Evolutionary conservation across 768 basidiomycete species (phyloP).

Genomic region (Auricularia auricula-judae): DNA sequence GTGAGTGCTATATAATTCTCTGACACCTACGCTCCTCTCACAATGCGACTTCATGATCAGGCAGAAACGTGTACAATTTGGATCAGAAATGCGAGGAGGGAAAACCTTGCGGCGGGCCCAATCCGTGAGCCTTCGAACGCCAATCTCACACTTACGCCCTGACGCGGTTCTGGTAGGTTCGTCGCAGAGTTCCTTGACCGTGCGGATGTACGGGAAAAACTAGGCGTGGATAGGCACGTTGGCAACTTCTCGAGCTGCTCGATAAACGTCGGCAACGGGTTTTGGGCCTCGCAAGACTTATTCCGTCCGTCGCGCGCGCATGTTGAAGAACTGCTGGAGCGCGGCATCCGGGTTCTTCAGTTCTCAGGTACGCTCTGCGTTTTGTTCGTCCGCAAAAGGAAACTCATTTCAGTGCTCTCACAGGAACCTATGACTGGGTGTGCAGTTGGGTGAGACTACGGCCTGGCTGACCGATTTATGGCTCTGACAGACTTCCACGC

Average conservation of each 20-base stretch:
- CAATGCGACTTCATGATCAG: constrained; percentile 1
- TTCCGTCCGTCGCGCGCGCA: constrained; percentile 20
- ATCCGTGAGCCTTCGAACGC: not conserved
- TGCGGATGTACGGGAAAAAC: constrained; percentile 28
- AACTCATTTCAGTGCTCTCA: not conserved
- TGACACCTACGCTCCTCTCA: not conserved
- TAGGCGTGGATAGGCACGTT: constrained; percentile 34
- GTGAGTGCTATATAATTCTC: constrained; percentile 18
- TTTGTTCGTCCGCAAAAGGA: not conserved
- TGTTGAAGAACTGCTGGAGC: constrained; percentile 59
- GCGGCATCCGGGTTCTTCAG: constrained; percentile 62
- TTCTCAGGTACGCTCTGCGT: constrained; percentile 39
- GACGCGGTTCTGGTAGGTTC: constrained; percentile 24
- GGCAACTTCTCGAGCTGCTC: constrained; percentile 52
- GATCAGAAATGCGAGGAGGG: constrained; percentile 16
- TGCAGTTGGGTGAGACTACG: not conserved
- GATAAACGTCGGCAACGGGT: constrained; percentile 33
- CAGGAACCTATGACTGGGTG: not conserved
- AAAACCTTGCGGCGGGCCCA: not conserved
- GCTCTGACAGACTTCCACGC: not conserved
- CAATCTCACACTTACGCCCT: not conserved
- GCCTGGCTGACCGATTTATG: not conserved
- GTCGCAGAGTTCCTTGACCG: constrained; percentile 38
- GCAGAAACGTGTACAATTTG: constrained; percentile 21
- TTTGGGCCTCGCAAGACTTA: constrained; percentile 34